Evolutionary conservation across 202 grass and related monocot genomes (phyloP), one percentile per base, ranked within the genome.

Genomic region (Zoysia matrella): DNA sequence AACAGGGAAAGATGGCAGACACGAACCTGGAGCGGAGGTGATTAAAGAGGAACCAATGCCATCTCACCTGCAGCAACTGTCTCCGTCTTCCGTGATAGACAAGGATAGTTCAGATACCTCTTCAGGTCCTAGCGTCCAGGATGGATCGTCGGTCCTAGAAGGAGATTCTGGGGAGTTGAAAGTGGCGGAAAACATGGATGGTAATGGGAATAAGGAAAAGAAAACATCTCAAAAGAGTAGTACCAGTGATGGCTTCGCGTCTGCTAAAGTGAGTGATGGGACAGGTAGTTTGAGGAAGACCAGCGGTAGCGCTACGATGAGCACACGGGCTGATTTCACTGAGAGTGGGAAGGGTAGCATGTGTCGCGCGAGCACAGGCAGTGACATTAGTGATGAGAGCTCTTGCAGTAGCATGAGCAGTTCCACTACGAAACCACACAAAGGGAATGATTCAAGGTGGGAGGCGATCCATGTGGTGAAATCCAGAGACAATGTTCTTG

Each of bases 331-430:
- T 54, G 88, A 95, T 71, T 90, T 92, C 68, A 86, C 90, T 0
- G 90, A 95, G 78, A 95, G 90, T 48, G 90, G 90, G 30, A 95
- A 95, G 84, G 90, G 87, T 43, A 92, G 93, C 87, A 95, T 92
- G 85, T 95, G 90, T 60, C 82, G 90, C 10, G 72, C 74, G 0
- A 95, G 93, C 76, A 92, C 88, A 0, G 88, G 85, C 76, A 95
- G 88, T 39, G 85, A 92, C 52, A 52, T 90, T 39, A 95, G 93
- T 44, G 93, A 95, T 9, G 90, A 90, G 85, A 92, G 90, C 68
- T 92, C 93, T 0, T 92, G 88, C 78, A 95, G 93, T 79, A 95
- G 93, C 82, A 83, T 95, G 82, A 90, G 90, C 67, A 92, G 82
- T 40, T 30, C 87, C 79, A 92, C 84, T 71, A 95, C 90, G 0